A percentile compares a stretch with the other conserved stretches of the same genome.
Conservation (phyloP, 345 rosid genomes). For the Tarenaya hassleriana region DNA sequence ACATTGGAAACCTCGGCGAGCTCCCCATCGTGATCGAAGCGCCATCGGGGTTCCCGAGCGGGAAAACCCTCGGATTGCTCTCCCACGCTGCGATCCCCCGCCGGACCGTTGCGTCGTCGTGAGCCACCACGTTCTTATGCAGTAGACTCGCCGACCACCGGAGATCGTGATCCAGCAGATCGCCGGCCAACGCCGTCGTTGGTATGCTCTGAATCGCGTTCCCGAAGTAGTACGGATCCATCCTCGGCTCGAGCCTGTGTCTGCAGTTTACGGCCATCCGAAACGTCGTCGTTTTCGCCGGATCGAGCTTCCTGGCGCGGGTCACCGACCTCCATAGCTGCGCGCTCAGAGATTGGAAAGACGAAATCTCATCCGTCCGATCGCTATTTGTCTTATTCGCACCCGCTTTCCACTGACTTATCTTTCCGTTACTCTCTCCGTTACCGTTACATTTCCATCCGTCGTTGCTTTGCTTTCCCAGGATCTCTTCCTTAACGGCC, state of each 20-base stretch:
- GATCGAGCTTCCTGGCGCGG: slow-evolving; percentile 61
- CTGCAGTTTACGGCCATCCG: slow-evolving; percentile 96
- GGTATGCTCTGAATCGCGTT: slow-evolving; percentile 97
- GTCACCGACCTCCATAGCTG: slow-evolving; percentile 88
- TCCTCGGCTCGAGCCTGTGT: slow-evolving; percentile 70
- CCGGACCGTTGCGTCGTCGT: slow-evolving; percentile 58
- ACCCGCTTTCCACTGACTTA: slow-evolving; percentile 15
- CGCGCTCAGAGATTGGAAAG: slow-evolving; percentile 82
- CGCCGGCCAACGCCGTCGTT: slow-evolving; percentile 45
- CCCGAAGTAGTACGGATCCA: slow-evolving; percentile 74
- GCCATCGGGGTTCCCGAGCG: slow-evolving; percentile 85
- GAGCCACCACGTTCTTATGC: slow-evolving; percentile 74
- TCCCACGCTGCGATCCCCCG: slow-evolving; percentile 71
- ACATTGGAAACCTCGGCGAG: slow-evolving; percentile 97
- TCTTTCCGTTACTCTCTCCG: slow-evolving; percentile 38
- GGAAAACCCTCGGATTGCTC: slow-evolving; percentile 69
- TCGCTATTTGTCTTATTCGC: slow-evolving; percentile 14
- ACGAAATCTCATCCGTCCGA: slow-evolving; percentile 64
- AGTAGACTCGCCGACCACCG: slow-evolving; percentile 59
- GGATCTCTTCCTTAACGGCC: slow-evolving; percentile 30
- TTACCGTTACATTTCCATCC: slow-evolving; percentile 39
- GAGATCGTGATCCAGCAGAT: slow-evolving; percentile 52
- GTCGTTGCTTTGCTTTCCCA: slow-evolving; percentile 52
- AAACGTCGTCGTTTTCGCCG: slow-evolving; percentile 61
- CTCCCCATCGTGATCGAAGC: slow-evolving; percentile 98